These are phyloP conservation scores for Phytophthora hybrid DNA, from an alignment of 352 stramenopile genomes.

Conservation along the genomic window DNA sequence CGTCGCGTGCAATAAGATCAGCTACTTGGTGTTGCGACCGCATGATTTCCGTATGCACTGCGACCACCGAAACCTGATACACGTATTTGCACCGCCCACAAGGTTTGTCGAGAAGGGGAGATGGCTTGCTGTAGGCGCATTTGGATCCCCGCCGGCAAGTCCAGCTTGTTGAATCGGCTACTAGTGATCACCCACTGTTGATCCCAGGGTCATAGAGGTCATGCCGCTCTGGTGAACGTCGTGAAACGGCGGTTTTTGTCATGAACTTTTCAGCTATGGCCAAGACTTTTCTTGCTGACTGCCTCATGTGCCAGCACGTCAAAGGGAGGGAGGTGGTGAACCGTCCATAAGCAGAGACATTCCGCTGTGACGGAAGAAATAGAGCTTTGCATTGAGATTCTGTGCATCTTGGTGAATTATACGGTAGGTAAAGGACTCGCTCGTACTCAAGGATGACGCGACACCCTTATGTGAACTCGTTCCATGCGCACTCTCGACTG, in stretches of 20 bases:
- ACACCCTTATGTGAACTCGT: constrained; percentile 43
- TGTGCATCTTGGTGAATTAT: constrained; percentile 32
- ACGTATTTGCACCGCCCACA: not conserved
- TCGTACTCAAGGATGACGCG: constrained; percentile 45
- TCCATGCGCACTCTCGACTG: constrained; percentile 18
- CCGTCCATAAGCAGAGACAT: constrained; percentile 10
- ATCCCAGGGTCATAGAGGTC: constrained; percentile 8
- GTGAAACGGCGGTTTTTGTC: not conserved
- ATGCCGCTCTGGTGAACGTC: not conserved
- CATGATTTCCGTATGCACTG: too few species aligned
- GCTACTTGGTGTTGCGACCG: too few species aligned
- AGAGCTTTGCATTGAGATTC: constrained; percentile 46
- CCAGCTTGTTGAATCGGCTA: not conserved
- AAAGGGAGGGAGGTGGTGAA: constrained; percentile 5
- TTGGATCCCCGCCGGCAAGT: not conserved
- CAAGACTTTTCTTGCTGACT: constrained; percentile 10
- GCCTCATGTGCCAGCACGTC: constrained; percentile 13
- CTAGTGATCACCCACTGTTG: constrained; percentile 17
- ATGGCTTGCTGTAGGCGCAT: constrained; percentile 3
- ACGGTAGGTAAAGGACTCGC: constrained; percentile 24
- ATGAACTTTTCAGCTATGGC: constrained; percentile 6
- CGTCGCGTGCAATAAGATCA: not conserved
- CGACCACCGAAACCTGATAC: too few species aligned
- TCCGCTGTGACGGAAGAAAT: constrained; percentile 31
- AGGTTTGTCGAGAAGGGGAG: not conserved